These are phyloP conservation scores for Fusarium odoratissimum DNA, from an alignment of 2,329 filamentous ascomycete genomes.

Conservation along the genomic window DNA sequence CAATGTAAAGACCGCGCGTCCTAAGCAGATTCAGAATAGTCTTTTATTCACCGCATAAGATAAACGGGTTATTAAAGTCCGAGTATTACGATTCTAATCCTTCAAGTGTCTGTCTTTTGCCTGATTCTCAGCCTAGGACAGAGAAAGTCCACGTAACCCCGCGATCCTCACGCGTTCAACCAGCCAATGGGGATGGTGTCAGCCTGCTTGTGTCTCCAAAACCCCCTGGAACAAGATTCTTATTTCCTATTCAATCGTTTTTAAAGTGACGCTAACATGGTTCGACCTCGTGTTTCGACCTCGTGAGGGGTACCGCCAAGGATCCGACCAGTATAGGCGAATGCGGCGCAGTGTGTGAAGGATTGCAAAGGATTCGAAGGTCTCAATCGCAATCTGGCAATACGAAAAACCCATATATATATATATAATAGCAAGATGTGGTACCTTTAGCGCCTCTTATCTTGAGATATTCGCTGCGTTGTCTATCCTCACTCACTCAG, in stretches of 20 bases:
- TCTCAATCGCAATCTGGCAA: rapidly evolving
- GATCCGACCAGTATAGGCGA: rapidly evolving
- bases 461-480: rapidly evolving
- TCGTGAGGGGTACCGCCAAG: background rate
- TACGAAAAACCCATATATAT: background rate
- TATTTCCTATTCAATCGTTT: background rate
- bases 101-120: background rate
- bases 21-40: background rate
- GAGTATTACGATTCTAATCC: background rate
- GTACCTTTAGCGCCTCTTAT: rapidly evolving
- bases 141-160: background rate
- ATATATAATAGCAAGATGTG: background rate
- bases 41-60: rapidly evolving
- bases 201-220: too few species aligned
- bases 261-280: background rate
- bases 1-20: background rate
- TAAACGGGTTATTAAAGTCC: rapidly evolving
- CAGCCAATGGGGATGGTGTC: background rate
- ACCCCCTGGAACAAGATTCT: background rate
- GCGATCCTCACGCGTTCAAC: background rate
- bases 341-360: background rate
- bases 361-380: background rate
- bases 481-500: background rate
- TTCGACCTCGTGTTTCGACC: background rate
- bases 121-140: background rate